phyloP scores from a whole-genome alignment of 768 basidiomycete species.

The Lentinula lateritia region DNA sequence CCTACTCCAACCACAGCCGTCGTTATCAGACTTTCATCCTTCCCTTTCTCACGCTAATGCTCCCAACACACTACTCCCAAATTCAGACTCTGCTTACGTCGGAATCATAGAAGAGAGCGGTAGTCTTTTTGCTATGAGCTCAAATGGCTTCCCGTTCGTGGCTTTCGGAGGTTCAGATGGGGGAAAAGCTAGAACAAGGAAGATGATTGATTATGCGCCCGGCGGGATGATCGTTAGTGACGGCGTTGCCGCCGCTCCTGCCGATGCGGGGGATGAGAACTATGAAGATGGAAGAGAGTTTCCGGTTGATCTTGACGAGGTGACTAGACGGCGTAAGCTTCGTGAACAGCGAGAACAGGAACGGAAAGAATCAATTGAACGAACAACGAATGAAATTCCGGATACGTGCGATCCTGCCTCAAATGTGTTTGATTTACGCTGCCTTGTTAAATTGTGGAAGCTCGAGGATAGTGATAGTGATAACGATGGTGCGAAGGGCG shows the following conservation, averaged over 20 bases:
- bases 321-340: slow-evolving; percentile 40
- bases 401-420: slow-evolving; percentile 4
- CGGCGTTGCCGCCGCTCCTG: not conserved
- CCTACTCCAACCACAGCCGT: slow-evolving; percentile 81
- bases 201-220: not conserved
- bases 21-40: slow-evolving; percentile 68
- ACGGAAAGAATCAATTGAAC: slow-evolving; percentile 12
- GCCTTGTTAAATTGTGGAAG: slow-evolving; percentile 56
- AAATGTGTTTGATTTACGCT: slow-evolving; percentile 42
- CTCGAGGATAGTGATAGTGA: slow-evolving; percentile 39
- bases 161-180: slow-evolving; percentile 45
- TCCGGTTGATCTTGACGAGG: slow-evolving; percentile 35
- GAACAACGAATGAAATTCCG: not conserved
- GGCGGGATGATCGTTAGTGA: not conserved
- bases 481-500: not conserved
- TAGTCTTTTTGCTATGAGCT: slow-evolving; percentile 84
- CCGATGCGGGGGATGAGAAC: not conserved
- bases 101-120: slow-evolving; percentile 68
- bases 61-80: slow-evolving; percentile 26
- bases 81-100: slow-evolving; percentile 70
- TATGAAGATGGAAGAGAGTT: slow-evolving; percentile 20
- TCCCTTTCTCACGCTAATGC: slow-evolving; percentile 26
- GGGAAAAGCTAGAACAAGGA: slow-evolving; percentile 26
- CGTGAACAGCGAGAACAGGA: slow-evolving; percentile 26
- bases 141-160: slow-evolving; percentile 76